These are phyloP conservation scores for Suhomyces coccinellae DNA, from an alignment of 1,139 yeast species.

Conservation along the genomic window DNA sequence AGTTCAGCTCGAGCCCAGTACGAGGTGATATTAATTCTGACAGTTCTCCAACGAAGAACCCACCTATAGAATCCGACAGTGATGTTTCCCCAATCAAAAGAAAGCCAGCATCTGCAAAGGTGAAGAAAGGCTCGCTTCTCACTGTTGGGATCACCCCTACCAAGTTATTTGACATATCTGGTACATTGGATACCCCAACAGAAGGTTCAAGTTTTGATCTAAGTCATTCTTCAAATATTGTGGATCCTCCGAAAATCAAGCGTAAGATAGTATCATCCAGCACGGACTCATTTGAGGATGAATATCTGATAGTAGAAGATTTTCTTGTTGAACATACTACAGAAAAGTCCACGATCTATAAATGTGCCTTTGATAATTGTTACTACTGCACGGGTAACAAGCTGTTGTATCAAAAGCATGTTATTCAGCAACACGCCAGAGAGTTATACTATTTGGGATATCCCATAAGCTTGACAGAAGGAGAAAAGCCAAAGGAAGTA, in stretches of 20 bases:
- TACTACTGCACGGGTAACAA: slow-evolving; percentile 35
- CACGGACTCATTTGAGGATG: slow-evolving; percentile 23
- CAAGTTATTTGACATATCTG: slow-evolving; percentile 1
- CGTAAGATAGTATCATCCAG: slow-evolving; percentile 1
- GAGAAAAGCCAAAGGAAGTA: slow-evolving; percentile 11
- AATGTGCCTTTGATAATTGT: slow-evolving; percentile 36
- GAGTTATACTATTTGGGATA: slow-evolving; percentile 34
- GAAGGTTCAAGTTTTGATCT: slow-evolving; percentile 6
- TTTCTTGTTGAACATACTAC: not conserved
- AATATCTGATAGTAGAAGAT: slow-evolving; percentile 27
- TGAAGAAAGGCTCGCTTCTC: not conserved
- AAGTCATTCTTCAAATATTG: slow-evolving; percentile 2
- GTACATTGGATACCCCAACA: not conserved
- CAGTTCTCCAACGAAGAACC: slow-evolving; percentile 17
- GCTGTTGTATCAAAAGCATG: slow-evolving; percentile 31
- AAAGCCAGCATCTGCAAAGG: not conserved
- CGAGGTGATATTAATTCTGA: slow-evolving; percentile 7
- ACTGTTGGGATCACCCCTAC: not conserved
- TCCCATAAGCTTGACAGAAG: slow-evolving; percentile 23
- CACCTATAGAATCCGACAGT: slow-evolving; percentile 1
- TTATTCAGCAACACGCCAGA: slow-evolving; percentile 27
- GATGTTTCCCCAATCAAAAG: slow-evolving; percentile 9
- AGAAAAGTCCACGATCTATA: slow-evolving; percentile 16
- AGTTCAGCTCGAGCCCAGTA: slow-evolving; percentile 6
- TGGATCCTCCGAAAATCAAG: not conserved